Evolutionary conservation across 148 eudicot species (phyloP).

Genomic region (Nyssa sinensis): DNA sequence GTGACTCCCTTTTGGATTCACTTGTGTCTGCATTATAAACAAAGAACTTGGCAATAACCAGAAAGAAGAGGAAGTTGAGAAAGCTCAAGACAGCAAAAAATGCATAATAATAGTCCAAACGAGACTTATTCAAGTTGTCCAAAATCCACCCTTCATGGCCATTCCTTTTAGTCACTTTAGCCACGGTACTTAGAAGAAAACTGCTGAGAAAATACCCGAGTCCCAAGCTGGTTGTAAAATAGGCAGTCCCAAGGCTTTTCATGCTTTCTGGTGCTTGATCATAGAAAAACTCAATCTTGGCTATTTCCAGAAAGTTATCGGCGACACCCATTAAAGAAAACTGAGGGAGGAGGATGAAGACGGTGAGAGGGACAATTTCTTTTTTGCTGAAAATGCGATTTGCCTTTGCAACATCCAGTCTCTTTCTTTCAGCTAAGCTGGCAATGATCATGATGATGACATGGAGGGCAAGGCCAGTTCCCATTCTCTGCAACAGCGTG

Average conservation of each 20-base stretch:
- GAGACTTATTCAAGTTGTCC: slow-evolving; percentile 27
- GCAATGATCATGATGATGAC: slow-evolving; percentile 23
- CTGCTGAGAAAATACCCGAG: slow-evolving; percentile 29
- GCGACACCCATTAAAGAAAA: slow-evolving; percentile 26
- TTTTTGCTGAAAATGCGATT: neutral
- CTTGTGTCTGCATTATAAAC: slow-evolving; percentile 21
- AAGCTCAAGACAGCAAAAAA: slow-evolving; percentile 25
- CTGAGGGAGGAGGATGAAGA: slow-evolving; percentile 29
- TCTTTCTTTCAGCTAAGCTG: slow-evolving; percentile 12
- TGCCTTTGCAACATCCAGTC: slow-evolving; percentile 12
- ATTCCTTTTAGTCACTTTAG: slow-evolving; percentile 24
- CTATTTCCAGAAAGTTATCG: slow-evolving; percentile 29
- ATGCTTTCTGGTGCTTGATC: slow-evolving; percentile 35
- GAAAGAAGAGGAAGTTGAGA: slow-evolving; percentile 25
- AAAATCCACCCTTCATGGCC: slow-evolving; percentile 25
- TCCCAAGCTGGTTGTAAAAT: slow-evolving; percentile 22
- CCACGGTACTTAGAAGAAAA: slow-evolving; percentile 22
- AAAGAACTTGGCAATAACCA: slow-evolving; percentile 19
- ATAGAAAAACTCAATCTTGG: slow-evolving; percentile 32
- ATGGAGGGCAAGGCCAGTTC: slow-evolving; percentile 23
- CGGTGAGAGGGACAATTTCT: slow-evolving; percentile 19
- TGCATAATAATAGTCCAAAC: slow-evolving; percentile 29
- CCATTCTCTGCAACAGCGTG: slow-evolving; percentile 32
- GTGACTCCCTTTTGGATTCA: slow-evolving; percentile 6
- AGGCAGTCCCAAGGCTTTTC: slow-evolving; percentile 33